Evolutionary conservation across 495 filamentous ascomycete genomes (phyloP).

Genomic region (Corynascus novoguineensis): DNA sequence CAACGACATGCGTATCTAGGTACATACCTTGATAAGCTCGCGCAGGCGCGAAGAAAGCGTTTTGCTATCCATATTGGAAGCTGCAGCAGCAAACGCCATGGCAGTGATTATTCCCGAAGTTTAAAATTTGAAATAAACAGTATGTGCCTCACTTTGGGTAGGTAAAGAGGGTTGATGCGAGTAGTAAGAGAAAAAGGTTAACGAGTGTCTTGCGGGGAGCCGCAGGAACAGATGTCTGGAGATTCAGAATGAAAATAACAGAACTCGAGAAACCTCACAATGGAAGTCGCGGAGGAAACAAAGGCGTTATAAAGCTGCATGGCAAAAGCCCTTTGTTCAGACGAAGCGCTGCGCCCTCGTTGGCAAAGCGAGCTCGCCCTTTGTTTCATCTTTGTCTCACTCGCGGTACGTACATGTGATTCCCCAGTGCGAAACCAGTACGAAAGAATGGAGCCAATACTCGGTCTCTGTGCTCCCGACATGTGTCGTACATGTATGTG

Average conservation of each 20-base stretch:
- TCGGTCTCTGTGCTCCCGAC: too few relatives aligned
- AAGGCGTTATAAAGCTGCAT: not conserved
- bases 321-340: not conserved
- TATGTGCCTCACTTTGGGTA: too few relatives aligned
- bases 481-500: not conserved
- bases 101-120: too few relatives aligned
- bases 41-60: conserved; percentile 23
- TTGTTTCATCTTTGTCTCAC: conserved; percentile 7
- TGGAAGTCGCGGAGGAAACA: not conserved
- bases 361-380: not conserved
- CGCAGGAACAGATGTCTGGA: not conserved
- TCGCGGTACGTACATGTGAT: not conserved
- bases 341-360: not conserved
- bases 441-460: not conserved
- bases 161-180: too few relatives aligned
- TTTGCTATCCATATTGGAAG: conserved; percentile 17
- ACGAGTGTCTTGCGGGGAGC: not conserved
- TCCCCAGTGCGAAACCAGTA: not conserved
- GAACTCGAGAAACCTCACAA: not conserved
- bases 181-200: not conserved
- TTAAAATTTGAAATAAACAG: too few relatives aligned
- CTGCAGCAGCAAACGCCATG: too few relatives aligned
- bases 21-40: conserved; percentile 24
- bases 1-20: too few relatives aligned
- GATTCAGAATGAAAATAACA: not conserved